Evolutionary conservation across 257 asterid genomes (phyloP).

Genomic region (Avicennia marina): DNA sequence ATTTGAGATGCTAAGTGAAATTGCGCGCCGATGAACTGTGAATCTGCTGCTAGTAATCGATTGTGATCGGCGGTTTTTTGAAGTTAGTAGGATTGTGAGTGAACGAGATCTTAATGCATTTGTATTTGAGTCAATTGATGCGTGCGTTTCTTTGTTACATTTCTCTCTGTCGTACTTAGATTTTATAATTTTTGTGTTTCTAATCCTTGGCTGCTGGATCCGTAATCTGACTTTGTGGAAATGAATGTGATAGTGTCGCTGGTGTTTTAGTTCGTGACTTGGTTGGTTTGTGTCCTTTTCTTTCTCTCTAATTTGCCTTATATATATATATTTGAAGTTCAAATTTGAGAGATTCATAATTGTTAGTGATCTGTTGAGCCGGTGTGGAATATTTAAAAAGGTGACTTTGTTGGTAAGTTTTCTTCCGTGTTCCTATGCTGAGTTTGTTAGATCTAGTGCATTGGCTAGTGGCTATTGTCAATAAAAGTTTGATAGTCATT

Average conservation of each 20-base stretch:
- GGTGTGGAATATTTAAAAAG: background rate
- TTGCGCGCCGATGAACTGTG: background rate
- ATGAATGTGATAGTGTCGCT: background rate
- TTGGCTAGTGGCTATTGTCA: constrained; percentile 3
- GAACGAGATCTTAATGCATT: constrained; percentile 26
- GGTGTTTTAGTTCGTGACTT: background rate
- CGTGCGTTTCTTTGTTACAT: background rate
- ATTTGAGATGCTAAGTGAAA: background rate
- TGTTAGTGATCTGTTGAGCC: constrained; percentile 9
- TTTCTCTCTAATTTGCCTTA: too few species aligned
- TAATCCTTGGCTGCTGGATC: background rate
- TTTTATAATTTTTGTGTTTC: background rate
- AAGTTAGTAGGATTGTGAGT: constrained; percentile 10
- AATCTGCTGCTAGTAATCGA: constrained; percentile 10
- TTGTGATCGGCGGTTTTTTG: constrained; percentile 11
- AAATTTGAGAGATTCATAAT: constrained; percentile 11
- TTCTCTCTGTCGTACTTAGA: background rate
- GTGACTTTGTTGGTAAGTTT: background rate
- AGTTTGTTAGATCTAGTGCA: constrained; percentile 16
- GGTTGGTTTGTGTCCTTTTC: background rate
- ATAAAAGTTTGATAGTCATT: background rate
- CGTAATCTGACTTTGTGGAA: background rate
- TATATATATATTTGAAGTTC: constrained; percentile 10
- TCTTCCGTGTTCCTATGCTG: background rate
- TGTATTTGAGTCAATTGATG: background rate